Evolutionary conservation across 352 stramenopile species (phyloP), one percentile per base, ranked within the genome.

Genomic region (Saprolegnia parasitica): DNA sequence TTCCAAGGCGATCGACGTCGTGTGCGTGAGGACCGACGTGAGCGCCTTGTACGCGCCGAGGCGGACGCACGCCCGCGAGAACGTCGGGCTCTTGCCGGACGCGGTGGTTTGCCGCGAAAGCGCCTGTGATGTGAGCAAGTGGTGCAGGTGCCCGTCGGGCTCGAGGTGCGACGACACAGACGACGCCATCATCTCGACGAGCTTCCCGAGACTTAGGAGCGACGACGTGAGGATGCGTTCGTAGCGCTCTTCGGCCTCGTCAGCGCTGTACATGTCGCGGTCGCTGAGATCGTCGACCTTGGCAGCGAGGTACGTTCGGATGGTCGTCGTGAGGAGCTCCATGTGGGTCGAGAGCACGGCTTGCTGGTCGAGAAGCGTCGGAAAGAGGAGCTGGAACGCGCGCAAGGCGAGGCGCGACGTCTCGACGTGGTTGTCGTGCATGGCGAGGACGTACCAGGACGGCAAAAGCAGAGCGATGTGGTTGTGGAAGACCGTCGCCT

Each of bases 1-100:
- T 71, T 3, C 80, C 78, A 1, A 56, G 65, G 35, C 57, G 62
- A 3, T 90, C 65, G 61, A 90, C 78, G 24, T 65, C n/a, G 62
- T 73, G 79, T 13, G 83, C 78, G 0, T 71, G 60, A 1, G 65
- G 71, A 55, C 83, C 11, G 79, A 80, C 55, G 79, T 74, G 42
- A 94, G 65, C 15, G 73, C 73, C 26, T 78, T 74, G 78, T 92
- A 94, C 35, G 80, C 75, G 8, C 82, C 80, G 66, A 81, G 86
- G 24, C 86, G 78, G 39, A 94, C 82, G 58, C 72, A 77, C 46
- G 88, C 83, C 24, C 84, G 80, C 23, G 84, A 81, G 52, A 94
- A 94, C 54, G 85, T 91, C 21, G 77, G 67, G 57, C 91, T 87
- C 75, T 94, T 94, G 0, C 84, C 91, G 4, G 81, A 77, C 15